Percentiles rank a stretch among this genome's conserved stretches.
Conservation (phyloP, 352 stramenopile species). For the Phytophthora quininea region DNA sequence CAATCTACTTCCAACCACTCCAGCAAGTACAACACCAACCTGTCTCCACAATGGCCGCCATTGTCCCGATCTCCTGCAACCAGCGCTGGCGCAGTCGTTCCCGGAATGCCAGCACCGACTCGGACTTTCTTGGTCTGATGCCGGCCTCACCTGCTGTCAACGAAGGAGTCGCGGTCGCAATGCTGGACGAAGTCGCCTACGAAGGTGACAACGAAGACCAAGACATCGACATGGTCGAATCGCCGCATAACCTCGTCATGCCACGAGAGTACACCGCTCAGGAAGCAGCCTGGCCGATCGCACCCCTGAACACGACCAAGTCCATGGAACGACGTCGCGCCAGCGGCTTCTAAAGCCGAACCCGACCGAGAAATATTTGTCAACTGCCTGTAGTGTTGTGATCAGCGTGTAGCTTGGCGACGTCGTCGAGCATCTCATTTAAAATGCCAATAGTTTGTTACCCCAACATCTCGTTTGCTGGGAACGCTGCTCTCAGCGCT, state of each 20-base stretch:
- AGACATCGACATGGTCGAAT: constrained; percentile 43
- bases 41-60: constrained; percentile 44
- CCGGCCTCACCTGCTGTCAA: constrained; percentile 7
- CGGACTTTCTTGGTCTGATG: constrained; percentile 25
- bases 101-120: constrained; percentile 54
- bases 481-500: constrained; percentile 33
- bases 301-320: constrained; percentile 23
- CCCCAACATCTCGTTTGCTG: not conserved
- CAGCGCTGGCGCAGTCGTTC: constrained; percentile 56
- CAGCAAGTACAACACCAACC: constrained; percentile 16
- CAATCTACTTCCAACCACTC: not conserved
- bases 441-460: too few species aligned
- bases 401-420: constrained; percentile 17
- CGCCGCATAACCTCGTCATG: constrained; percentile 49
- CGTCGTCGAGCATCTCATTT: not conserved
- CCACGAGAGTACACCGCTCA: constrained; percentile 36
- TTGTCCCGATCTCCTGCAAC: constrained; percentile 65
- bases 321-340: constrained; percentile 52
- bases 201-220: constrained; percentile 35
- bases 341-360: constrained; percentile 25
- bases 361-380: not conserved
- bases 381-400: not conserved
- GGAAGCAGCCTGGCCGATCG: constrained; percentile 18
- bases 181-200: constrained; percentile 14
- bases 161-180: constrained; percentile 12